Base-by-base conservation (phyloP, 768 basidiomycete genomes). In the Leccinum broughii region DNA sequence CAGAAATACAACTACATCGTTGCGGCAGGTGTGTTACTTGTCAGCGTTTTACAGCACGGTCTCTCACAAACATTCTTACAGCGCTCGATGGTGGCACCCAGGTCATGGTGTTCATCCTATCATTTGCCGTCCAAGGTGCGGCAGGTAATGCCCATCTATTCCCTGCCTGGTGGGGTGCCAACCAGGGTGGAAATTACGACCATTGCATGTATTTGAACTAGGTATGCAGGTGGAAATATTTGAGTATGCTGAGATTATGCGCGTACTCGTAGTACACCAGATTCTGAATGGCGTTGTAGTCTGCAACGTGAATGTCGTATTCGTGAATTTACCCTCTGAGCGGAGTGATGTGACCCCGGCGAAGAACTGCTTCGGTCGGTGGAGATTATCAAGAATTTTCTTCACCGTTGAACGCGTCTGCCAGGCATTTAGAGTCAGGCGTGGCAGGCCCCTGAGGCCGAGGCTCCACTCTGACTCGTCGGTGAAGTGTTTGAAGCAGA, bases 81-180 rank as follows among this genome's bases (percentile, higher is more conserved):
- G 74, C 69, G 7, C 77, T 81, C n/a, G 75, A 77, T 41, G 73
- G 75, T 28, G 79, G 76, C 14, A 70, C 72, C 1, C 77, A 84
- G 66, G 81, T 85, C 32, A 83, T 85, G 81, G 77, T 82, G n/a
- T 83, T 84, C 64, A 77, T 85, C 30, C 69, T 81, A 14, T 81
- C 83, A 0, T 78, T 77, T 58, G 75, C 82, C 0, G 81, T 85
- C 0, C 78, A 80, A 59, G 85, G 85, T 14, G 83, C 79, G 7
- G 75, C 79, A 3, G 83, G 84, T 9, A 66, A 70, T 2, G 66
- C 81, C 1, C 80, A 83, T 62, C 62, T 81, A 24, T 85, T 84
- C 72, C 81, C 83, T 17, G 58, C 76, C 56, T 84, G 84, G 84
- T 84, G 82, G 84, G 82, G 82, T 17, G 83, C 83, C 9, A 83